Base-by-base conservation (phyloP, 345 rosid species). In the Gynandropsis gynandra region DNA sequence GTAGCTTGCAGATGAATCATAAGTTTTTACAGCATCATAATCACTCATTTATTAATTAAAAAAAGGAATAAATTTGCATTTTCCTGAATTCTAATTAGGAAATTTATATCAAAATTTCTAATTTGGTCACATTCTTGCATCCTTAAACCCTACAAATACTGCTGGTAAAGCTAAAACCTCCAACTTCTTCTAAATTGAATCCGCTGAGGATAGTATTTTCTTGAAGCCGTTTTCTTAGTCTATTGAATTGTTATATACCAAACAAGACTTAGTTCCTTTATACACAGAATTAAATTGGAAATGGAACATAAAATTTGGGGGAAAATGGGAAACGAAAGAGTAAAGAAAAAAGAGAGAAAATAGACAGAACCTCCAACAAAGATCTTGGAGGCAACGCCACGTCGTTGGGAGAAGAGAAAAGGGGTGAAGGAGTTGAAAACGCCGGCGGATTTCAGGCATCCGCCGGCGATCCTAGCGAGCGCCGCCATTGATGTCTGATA, bases 301-400 rank as follows among this genome's bases (percentile, higher is more conserved):
- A 1, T 2, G n/a, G 11, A 38, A 21, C 7, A 16, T 4, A 17
- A 49, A 10, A n/a, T 16, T 5, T 18, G 19, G 4, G 7, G 14
- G 31, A 33, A 24, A 8, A 15, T 38, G 16, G 17, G 47, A 15
- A 33, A 3, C 24, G 8, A 4, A 19, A 35, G 47, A 4, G 9
- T 8, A 21, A 7, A 53, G 18, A 7, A n/a, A n/a, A n/a, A n/a
- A n/a, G n/a, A n/a, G n/a, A 40, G 54, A 13, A n/a, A 48, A 34
- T 35, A 53, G 37, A 24, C 27, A 42, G 14, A 71, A 78, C 94
- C 86, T 66, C 86, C 94, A 42, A 81, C 81, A 47, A 86, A 89
- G 42, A 89, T 88, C 71, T 81, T 89, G 7, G 86, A 74, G 52
- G 78, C 87, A 40, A 82, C 68, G 13, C 81, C 74, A 51, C 97